Base-by-base conservation (phyloP, 768 basidiomycete species). In the Kwoniella botswanensis region DNA sequence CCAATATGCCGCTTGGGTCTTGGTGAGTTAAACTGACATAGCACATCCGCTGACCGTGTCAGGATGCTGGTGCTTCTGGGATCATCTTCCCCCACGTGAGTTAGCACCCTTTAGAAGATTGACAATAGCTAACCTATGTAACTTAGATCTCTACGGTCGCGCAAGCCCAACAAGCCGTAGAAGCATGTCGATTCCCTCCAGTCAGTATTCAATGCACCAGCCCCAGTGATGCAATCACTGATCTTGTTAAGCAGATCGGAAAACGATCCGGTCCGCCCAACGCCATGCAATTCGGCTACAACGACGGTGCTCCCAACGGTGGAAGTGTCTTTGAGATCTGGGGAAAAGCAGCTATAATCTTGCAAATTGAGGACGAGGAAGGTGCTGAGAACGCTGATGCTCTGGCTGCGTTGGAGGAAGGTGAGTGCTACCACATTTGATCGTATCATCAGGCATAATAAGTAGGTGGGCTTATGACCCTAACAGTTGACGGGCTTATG, bases 311-410 rank as follows among this genome's bases (percentile, higher is more conserved):
- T 2, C 64, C 63, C 22, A 50, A 56, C 24, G 68, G 65, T 26
- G 58, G 61, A 24, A 44, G 52, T 13, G 24, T 56, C 1, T 64
- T 73, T 46, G 74, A 75, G 7, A 61, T 63, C 29, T 75, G 64
- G 64, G 58, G 61, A 11, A 22, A 43, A 43, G 71, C 71, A 1
- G 74, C 74, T 4, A 57, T 76, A 10, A 72, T 75, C 29, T 21
- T 75, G 13, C 74, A 75, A 42, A 67, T 75, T 22, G 74, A 75
- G 53, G 35, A 44, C 42, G 63, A 67, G 50, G 29, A 56, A 18
- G 74, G 74, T 21, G 60, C 46, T 4, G 62, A 72, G 17, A 72
- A 75, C 54, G 74, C 65, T 26, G 74, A 72, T 35, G 71, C 26
- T 12, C 63, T 75, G 15, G 74, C 67, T 17, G 67, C 71, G 10